These are phyloP conservation scores for Podosphaera fusca DNA, from an alignment of 2,329 filamentous ascomycete genomes.

Conservation along the genomic window DNA sequence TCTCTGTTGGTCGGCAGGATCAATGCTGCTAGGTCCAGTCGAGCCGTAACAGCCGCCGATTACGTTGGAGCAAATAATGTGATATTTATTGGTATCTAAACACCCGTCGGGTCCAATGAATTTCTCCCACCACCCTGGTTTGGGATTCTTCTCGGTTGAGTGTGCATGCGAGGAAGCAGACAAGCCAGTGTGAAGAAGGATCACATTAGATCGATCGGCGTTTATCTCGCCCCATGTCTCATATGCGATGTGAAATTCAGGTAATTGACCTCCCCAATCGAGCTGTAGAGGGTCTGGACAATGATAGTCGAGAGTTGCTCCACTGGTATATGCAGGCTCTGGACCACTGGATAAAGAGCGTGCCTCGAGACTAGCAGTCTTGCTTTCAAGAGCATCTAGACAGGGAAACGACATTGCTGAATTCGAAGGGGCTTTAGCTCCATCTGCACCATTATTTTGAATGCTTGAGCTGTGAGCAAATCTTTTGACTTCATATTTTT, in stretches of 20 bases:
- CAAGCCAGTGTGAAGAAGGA: constrained; percentile 78
- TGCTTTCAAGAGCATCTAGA: constrained; percentile 60
- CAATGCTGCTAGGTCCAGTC: constrained; percentile 65
- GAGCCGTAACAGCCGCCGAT: constrained; percentile 90
- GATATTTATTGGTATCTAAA: constrained; percentile 77
- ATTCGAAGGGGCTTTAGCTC: constrained; percentile 33
- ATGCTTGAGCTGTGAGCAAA: constrained; percentile 8
- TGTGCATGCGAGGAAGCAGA: constrained; percentile 95
- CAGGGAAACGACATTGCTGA: constrained; percentile 78
- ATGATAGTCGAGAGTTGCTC: constrained; percentile 57
- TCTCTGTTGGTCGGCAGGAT: constrained; percentile 65
- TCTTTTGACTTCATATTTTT: background rate
- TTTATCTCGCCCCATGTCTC: constrained; percentile 81
- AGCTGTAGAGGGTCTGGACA: constrained; percentile 54
- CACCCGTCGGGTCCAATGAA: constrained; percentile 79
- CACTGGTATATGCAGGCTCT: constrained; percentile 83
- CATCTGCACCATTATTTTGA: constrained; percentile 6
- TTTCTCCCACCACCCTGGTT: constrained; percentile 95
- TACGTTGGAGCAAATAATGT: constrained; percentile 90
- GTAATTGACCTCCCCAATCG: constrained; percentile 87
- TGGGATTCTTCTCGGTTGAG: constrained; percentile 66
- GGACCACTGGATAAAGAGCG: constrained; percentile 52
- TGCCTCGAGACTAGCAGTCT: constrained; percentile 49
- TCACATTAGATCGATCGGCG: constrained; percentile 60
- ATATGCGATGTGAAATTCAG: constrained; percentile 74